Evolutionary conservation across 805 yeast species (phyloP).

Genomic region (Dipodascopsis uninucleata): DNA sequence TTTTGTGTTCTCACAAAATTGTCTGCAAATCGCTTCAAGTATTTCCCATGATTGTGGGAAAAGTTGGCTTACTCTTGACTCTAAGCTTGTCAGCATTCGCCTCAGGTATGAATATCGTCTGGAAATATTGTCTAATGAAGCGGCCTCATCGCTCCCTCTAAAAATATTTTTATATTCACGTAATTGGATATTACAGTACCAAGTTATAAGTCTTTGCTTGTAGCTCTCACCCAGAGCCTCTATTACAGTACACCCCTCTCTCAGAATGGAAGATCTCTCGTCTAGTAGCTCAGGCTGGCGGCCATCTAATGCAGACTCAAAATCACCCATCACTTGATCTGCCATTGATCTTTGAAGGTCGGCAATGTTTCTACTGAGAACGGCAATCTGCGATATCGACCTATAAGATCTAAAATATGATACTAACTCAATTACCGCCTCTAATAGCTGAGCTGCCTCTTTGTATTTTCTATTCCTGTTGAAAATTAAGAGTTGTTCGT

Average conservation of each 20-base stretch:
- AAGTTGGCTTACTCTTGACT: slow-evolving; percentile 46
- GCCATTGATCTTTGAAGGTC: slow-evolving; percentile 58
- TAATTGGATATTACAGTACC: slow-evolving; percentile 69
- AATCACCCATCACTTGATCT: slow-evolving; percentile 70
- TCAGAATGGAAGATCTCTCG: slow-evolving; percentile 28
- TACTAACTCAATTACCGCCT: slow-evolving; percentile 70
- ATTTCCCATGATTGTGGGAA: slow-evolving; percentile 78
- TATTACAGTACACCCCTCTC: slow-evolving; percentile 68
- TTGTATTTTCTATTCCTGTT: slow-evolving; percentile 46
- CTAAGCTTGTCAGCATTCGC: slow-evolving; percentile 59
- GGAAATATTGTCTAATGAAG: slow-evolving; percentile 80
- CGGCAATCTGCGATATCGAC: slow-evolving; percentile 75
- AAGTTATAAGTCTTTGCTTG: slow-evolving; percentile 57
- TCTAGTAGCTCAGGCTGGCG: slow-evolving; percentile 34
- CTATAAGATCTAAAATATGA: slow-evolving; percentile 74
- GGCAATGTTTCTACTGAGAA: slow-evolving; percentile 55
- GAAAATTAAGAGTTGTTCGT: slow-evolving; percentile 53
- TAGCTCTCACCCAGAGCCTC: slow-evolving; percentile 59
- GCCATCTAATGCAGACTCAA: slow-evolving; percentile 49
- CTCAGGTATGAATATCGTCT: slow-evolving; percentile 80
- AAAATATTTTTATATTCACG: slow-evolving; percentile 75
- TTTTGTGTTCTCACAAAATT: slow-evolving; percentile 66
- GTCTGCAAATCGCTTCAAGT: slow-evolving; percentile 53
- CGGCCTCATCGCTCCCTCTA: slow-evolving; percentile 82
- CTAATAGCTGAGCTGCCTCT: slow-evolving; percentile 57